These are phyloP conservation scores for Saitozyma sp. DNA, from an alignment of 768 basidiomycete species.

Conservation along the genomic window DNA sequence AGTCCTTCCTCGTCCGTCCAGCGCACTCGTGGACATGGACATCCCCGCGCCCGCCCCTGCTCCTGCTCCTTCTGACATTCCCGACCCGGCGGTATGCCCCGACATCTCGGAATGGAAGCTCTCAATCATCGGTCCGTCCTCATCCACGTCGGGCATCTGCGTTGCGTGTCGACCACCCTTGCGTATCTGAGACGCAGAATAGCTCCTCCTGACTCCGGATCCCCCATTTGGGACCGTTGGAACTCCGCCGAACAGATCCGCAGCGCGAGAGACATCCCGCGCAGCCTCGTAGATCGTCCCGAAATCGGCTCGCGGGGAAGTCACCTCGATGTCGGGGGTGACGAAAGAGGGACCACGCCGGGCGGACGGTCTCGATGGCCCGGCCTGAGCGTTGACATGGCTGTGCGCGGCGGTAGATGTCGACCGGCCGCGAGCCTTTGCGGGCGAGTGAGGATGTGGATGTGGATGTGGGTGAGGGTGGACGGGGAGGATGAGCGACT, in stretches of 20 bases:
- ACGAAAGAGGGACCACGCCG: too few species aligned
- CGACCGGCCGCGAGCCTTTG: too few species aligned
- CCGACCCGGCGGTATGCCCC: conserved; percentile 11
- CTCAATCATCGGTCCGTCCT: conserved; percentile 64
- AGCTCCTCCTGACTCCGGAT: too few species aligned
- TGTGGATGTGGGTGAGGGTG: neutral
- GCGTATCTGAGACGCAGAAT: neutral
- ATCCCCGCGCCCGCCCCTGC: conserved; percentile 1
- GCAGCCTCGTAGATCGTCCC: conserved; percentile 48
- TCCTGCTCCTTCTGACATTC: neutral
- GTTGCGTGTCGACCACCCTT: conserved; percentile 12
- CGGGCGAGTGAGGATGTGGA: too few species aligned
- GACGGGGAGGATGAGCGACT: conserved; percentile 35
- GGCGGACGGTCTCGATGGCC: too few species aligned
- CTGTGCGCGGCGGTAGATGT: too few species aligned
- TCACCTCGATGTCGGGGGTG: too few species aligned
- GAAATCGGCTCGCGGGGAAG: conserved; percentile 8
- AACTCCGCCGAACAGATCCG: conserved; percentile 13
- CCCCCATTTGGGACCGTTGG: too few species aligned
- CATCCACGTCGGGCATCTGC: conserved; percentile 32
- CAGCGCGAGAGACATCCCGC: conserved; percentile 47
- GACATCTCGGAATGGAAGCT: conserved; percentile 72
- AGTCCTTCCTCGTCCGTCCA: conserved; percentile 23
- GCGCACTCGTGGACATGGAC: conserved; percentile 18
- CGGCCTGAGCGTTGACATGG: too few species aligned